Conservation (phyloP, 192 early-diverging fungal genomes). For the Chytriomyces sp. region DNA sequence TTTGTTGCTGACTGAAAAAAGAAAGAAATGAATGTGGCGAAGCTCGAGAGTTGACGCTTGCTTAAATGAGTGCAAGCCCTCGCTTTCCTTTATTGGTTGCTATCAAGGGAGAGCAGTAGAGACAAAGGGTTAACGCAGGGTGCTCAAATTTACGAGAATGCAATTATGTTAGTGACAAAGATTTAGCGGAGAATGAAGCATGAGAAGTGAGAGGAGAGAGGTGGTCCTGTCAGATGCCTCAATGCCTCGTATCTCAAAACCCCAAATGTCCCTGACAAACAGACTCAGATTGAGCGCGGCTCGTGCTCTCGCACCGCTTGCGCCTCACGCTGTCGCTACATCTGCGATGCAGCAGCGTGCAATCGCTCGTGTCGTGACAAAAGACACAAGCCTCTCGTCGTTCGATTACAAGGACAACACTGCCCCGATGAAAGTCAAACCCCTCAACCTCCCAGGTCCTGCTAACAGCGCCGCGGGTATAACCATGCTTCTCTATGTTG, state of each 20-base stretch:
- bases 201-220: no score
- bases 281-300: neutral
- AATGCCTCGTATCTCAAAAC: neutral
- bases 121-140: no score
- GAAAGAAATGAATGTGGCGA: slow-evolving; percentile 8
- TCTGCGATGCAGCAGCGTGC: slow-evolving; percentile 13
- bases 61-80: no score
- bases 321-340: neutral
- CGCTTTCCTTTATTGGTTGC: no score
- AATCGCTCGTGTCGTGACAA: slow-evolving; percentile 33
- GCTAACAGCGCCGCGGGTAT: slow-evolving; percentile 54
- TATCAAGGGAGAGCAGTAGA: no score
- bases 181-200: no score
- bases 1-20: slow-evolving; percentile 2
- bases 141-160: no score
- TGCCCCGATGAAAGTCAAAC: slow-evolving; percentile 44
- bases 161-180: no score
- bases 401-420: slow-evolving; percentile 37
- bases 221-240: no score
- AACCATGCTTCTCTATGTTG: no score
- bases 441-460: slow-evolving; percentile 50
- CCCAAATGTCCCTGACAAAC: neutral
- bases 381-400: slow-evolving; percentile 36
- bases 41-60: no score
- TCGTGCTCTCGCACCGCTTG: neutral